These are phyloP conservation scores for Lachnellula cervina DNA, from an alignment of 2,329 filamentous ascomycete species.

Conservation along the genomic window DNA sequence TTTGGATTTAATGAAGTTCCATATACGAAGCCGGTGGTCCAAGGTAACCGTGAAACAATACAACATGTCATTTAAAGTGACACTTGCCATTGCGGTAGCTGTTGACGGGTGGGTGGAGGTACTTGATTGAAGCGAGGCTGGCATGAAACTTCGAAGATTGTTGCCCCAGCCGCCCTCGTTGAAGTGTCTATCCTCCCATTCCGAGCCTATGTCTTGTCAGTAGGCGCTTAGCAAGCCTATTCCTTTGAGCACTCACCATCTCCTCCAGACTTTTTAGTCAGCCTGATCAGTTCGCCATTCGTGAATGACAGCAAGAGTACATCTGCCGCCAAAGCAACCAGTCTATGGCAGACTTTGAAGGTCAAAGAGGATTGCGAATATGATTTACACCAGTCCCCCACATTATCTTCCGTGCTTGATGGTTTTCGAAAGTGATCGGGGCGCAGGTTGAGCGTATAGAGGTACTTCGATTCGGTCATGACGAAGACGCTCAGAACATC, in stretches of 20 bases:
- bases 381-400: constrained; percentile 72
- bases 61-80: constrained; percentile 41
- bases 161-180: constrained; percentile 69
- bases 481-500: constrained; percentile 76
- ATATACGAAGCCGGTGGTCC: constrained; percentile 83
- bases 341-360: constrained; percentile 74
- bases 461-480: constrained; percentile 69
- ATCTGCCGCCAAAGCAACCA: constrained; percentile 68
- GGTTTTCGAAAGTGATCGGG: constrained; percentile 75
- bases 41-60: constrained; percentile 77
- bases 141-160: constrained; percentile 58
- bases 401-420: constrained; percentile 63
- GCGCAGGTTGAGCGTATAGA: constrained; percentile 79
- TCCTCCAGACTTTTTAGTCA: constrained; percentile 56
- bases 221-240: background rate
- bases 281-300: constrained; percentile 68
- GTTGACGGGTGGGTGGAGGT: constrained; percentile 64
- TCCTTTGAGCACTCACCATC: constrained; percentile 37
- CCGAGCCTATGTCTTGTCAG: constrained; percentile 23
- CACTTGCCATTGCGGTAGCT: constrained; percentile 56
- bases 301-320: constrained; percentile 77
- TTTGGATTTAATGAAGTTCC: constrained; percentile 80
- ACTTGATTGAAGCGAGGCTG: constrained; percentile 54
- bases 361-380: constrained; percentile 68
- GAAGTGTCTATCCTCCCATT: constrained; percentile 69